These are phyloP conservation scores for Bjerkandera adusta DNA, from an alignment of 1,284 basidiomycete species.

Conservation along the genomic window DNA sequence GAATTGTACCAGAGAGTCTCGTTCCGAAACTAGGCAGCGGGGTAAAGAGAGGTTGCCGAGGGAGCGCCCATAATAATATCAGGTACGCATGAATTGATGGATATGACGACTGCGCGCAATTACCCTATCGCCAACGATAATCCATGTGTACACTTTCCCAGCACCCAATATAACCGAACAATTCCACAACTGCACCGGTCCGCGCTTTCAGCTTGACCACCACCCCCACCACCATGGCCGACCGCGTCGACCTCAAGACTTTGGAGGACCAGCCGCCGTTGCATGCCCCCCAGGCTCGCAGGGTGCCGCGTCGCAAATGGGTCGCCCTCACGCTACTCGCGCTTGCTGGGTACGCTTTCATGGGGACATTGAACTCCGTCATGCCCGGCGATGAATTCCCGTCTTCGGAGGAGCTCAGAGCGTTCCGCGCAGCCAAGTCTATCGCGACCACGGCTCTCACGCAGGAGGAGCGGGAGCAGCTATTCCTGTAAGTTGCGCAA, in stretches of 20 bases:
- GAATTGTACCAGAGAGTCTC: no score
- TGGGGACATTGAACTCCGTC: background rate
- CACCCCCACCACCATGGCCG: slow-evolving; percentile 2
- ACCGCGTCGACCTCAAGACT: slow-evolving; percentile 5
- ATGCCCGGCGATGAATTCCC: background rate
- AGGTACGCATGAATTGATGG: no score
- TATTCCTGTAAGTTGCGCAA: slow-evolving; percentile 26
- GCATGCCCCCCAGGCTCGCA: background rate
- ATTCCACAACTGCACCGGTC: no score
- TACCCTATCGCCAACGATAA: background rate
- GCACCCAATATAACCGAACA: no score
- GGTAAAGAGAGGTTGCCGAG: no score
- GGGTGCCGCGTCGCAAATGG: background rate
- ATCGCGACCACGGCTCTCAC: background rate
- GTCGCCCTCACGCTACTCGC: background rate
- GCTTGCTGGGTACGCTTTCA: background rate
- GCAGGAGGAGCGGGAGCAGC: slow-evolving; percentile 18
- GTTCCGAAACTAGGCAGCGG: no score
- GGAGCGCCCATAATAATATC: no score
- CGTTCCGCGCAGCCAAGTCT: background rate
- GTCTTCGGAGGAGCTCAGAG: background rate
- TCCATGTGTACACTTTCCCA: no score
- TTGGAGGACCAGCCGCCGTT: background rate
- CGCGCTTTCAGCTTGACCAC: no score
- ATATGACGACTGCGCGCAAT: background rate